Conservation (phyloP, 2,329 filamentous ascomycete genomes). For the Zasmidium citrigriseum region DNA sequence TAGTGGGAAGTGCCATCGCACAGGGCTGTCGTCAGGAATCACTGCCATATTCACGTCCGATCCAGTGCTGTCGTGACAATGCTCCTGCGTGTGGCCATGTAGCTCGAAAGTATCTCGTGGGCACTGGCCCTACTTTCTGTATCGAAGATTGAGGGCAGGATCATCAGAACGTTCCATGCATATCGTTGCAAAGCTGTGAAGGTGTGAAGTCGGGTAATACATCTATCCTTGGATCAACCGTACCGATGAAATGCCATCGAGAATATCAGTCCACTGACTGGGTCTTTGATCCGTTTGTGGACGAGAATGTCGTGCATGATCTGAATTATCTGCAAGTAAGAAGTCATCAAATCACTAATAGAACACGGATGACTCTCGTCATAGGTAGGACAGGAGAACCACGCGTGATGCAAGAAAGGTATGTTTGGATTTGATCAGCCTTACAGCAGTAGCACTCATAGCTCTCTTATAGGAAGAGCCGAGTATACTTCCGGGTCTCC, state of each 20-base stretch:
- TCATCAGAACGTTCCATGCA: background rate
- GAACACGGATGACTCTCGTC: too few relatives aligned
- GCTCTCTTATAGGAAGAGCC: too few relatives aligned
- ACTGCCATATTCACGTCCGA: slow-evolving; percentile 6
- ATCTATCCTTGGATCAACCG: background rate
- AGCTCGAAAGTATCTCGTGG: background rate
- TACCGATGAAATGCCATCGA: background rate
- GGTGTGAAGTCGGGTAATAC: background rate
- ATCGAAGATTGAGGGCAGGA: too few relatives aligned
- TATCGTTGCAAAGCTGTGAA: background rate
- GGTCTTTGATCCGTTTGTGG: background rate
- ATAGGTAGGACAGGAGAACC: too few relatives aligned
- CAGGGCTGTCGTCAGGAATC: slow-evolving; percentile 10
- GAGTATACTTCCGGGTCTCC: too few relatives aligned
- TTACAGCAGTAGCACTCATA: too few relatives aligned
- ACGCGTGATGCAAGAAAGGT: too few relatives aligned
- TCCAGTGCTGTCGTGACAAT: background rate
- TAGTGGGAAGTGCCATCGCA: slow-evolving; percentile 9
- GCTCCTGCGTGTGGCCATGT: background rate
- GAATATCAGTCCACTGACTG: background rate
- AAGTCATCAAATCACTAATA: too few relatives aligned
- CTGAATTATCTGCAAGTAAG: too few relatives aligned
- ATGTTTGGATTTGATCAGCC: too few relatives aligned
- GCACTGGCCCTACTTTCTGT: too few relatives aligned
- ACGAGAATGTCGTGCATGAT: too few relatives aligned